Conservation (phyloP, 2,329 filamentous ascomycete genomes). For the Emergomyces orientalis region DNA sequence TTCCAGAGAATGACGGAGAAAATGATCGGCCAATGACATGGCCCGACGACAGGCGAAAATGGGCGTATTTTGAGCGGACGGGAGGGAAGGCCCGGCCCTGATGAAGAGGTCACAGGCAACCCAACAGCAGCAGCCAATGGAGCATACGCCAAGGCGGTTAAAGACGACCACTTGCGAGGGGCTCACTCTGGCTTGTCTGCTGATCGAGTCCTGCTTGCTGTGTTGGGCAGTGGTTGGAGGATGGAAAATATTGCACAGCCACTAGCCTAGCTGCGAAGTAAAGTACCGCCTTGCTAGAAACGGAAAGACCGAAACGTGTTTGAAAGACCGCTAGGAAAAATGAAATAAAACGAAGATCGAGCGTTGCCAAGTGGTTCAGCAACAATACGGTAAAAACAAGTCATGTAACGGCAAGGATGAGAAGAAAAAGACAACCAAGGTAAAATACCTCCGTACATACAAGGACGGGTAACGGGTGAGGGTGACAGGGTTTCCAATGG, state of each 20-base stretch:
- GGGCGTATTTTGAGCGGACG: constrained; percentile 2
- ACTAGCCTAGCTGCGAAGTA: background rate
- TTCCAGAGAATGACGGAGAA: background rate
- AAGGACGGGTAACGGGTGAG: background rate
- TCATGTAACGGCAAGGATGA: background rate
- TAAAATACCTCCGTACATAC: background rate
- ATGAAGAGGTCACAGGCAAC: background rate
- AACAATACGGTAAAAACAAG: constrained; percentile 6
- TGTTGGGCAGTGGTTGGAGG: background rate
- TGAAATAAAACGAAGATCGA: constrained; percentile 8
- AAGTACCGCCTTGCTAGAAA: constrained; percentile 5
- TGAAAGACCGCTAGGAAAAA: constrained; percentile 11
- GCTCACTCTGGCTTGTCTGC: background rate
- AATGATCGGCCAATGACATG: constrained; percentile 6
- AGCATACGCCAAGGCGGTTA: background rate
- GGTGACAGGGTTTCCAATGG: background rate
- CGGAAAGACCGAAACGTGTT: background rate
- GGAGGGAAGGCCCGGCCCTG: constrained; percentile 11
- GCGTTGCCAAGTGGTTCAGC: background rate
- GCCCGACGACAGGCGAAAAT: background rate
- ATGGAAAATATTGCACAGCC: constrained; percentile 5
- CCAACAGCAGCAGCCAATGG: background rate
- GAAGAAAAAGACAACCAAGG: constrained; percentile 2
- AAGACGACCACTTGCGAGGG: background rate
- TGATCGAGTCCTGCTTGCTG: background rate